Evolutionary conservation across 805 yeast species (phyloP), one percentile per base, ranked within the genome.

Genomic region (Myxozyma mucilagina): DNA sequence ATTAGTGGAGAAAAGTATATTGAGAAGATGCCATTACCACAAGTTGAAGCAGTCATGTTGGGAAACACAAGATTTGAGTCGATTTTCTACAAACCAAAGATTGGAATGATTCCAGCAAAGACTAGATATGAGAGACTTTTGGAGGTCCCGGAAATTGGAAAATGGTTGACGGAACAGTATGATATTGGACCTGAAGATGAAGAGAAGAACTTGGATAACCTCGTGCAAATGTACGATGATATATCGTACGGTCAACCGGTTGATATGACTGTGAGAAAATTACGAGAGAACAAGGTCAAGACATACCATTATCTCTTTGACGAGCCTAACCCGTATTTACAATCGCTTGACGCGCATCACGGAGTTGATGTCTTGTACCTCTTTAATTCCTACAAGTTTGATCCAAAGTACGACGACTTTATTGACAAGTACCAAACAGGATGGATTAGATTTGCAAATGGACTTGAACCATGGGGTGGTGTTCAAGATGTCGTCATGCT

Each of bases 331-430:
- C 75, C 76, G 3, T 61, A 65, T 31, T 60, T 57, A 16, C 66
- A 70, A 0, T 32, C 58, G 1, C 53, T 67, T 16, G 74, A 72
- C 24, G 72, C 72, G 38, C 69, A 71, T 54, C 76, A 73, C 50
- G 73, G 72, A 67, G 76, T 73, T 7, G 76, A 73, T 55, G 70
- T 73, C 8, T 61, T 73, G 29, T 73, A 69, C 59, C 53, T 70
- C 50, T 63, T 73, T 41, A 65, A 67, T 50, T 70, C 71, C 16
- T 74, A 70, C 61, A 57, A 57, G 39, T 56, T 69, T 10, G 62
- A 61, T 14, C 52, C 47, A 8, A 55, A 60, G 44, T 62, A 59
- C 48, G 57, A 54, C 20, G 56, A 29, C 10, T 62, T 70, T 36
- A 59, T 68, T 8, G 56, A 56, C 13, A 57, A 57, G 31, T 59